A percentile compares a stretch with the other conserved stretches of the same genome.
Conservation (phyloP, 768 basidiomycete genomes). For the Tephrocybe sp. region DNA sequence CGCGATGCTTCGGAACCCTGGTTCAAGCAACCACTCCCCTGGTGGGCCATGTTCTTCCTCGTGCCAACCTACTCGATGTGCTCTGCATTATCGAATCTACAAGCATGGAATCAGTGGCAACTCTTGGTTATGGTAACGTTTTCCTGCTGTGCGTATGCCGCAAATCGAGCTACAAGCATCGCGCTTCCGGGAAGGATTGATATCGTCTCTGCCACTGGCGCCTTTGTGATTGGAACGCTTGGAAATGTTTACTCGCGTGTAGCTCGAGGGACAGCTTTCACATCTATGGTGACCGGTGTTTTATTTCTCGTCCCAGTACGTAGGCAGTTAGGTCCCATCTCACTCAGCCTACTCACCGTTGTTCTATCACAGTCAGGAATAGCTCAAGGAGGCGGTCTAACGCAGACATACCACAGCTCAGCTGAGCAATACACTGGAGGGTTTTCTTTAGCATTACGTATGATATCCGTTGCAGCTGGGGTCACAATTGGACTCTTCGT, state of each 20-base stretch:
- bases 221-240: slow-evolving; percentile 73
- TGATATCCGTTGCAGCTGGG: slow-evolving; percentile 83
- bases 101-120: slow-evolving; percentile 66
- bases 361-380: slow-evolving; percentile 56
- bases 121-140: slow-evolving; percentile 76
- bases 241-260: slow-evolving; percentile 81
- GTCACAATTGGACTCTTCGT: slow-evolving; percentile 84
- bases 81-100: slow-evolving; percentile 75
- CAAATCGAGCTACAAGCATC: slow-evolving; percentile 60
- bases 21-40: slow-evolving; percentile 75
- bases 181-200: slow-evolving; percentile 67
- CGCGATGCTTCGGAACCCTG: slow-evolving; percentile 74
- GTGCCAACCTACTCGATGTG: slow-evolving; percentile 76
- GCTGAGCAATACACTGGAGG: slow-evolving; percentile 73
- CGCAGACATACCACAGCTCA: slow-evolving; percentile 56
- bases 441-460: slow-evolving; percentile 75
- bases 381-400: slow-evolving; percentile 70
- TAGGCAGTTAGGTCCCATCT: slow-evolving; percentile 5
- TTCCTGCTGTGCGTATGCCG: slow-evolving; percentile 71
- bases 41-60: slow-evolving; percentile 75
- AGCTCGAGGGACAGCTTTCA: slow-evolving; percentile 79
- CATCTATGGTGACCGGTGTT: slow-evolving; percentile 93
- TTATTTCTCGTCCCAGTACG: slow-evolving; percentile 84
- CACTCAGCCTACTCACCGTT: neutral
- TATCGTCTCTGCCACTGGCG: slow-evolving; percentile 75